Evolutionary conservation across 768 basidiomycete species (phyloP), one percentile per base, ranked within the genome.

Genomic region (Suillus cothurnatus): DNA sequence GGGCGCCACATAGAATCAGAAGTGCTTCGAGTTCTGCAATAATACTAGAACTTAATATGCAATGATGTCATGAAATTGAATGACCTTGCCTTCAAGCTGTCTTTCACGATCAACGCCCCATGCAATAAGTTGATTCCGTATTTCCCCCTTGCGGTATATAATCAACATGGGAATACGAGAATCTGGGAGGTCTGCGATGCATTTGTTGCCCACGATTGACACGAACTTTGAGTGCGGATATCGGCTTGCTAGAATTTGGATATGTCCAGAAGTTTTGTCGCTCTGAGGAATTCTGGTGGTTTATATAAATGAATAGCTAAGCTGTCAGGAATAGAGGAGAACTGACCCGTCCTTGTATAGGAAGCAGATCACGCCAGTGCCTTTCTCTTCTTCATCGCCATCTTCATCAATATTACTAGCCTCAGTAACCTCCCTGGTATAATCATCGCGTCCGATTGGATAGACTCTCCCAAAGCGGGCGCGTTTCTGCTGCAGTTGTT

Each of bases 121-220:
- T 2, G 93, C 86, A 6, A 93, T 82, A 15, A 97, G 81, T 75
- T 98, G 95, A 67, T 92, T 91, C 56, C 85, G 81, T 39, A 99
- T 90, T 52, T 95, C 91, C n/a, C 97, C 97, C 69, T 90, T 91
- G 55, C 92, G 88, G 78, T 99, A 99, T 36, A 97, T 80, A 68
- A 99, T 88, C 64, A 99, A 80, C 83, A 97, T 99, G 1, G 97
- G 97, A 47, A 95, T 78, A 61, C 95, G 88, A 43, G 86, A 82
- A 71, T 98, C 97, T 17, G 96, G 97, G 41, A 99, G 88, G 77
- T 98, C 91, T n/a, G 93, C 89, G 70, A 99, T 97, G 80, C 95
- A 97, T 77, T 95, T 95, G 79, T 93, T 87, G 43, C 95, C 95
- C 4, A 95, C 88, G 70, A 99, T 99, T 14, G 93, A 94, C 66